Conservation (phyloP, 129 eudicot species). For the Tanacetum coccineum region DNA sequence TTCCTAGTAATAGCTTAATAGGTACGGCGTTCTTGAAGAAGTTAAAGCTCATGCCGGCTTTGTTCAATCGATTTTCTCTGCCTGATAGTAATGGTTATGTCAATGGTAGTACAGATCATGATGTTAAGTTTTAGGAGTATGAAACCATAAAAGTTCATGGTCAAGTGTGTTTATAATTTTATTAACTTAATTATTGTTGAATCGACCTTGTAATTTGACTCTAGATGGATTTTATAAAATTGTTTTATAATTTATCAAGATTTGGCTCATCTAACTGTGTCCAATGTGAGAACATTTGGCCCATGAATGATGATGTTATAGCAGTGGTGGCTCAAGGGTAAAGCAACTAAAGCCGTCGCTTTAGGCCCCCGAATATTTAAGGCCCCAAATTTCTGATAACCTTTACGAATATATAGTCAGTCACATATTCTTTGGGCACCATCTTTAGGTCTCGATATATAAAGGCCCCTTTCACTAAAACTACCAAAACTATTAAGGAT, state of each 20-base stretch:
- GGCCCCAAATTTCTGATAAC: no score
- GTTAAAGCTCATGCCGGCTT: conserved; percentile 88
- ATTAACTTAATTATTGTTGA: neutral
- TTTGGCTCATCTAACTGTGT: conserved; percentile 55
- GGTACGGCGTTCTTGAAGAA: conserved; percentile 74
- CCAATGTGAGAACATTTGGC: conserved; percentile 54
- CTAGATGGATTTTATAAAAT: neutral
- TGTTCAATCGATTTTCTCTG: conserved; percentile 59
- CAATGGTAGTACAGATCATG: conserved; percentile 89
- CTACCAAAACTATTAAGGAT: no score
- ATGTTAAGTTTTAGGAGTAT: conserved; percentile 97
- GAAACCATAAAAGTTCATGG: conserved; percentile 52
- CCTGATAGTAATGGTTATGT: conserved; percentile 86
- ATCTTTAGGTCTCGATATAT: no score
- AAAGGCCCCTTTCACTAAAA: no score
- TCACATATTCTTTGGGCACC: no score
- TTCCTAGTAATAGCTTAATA: conserved; percentile 85
- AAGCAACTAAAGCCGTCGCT: no score
- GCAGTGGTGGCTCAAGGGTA: conserved; percentile 68
- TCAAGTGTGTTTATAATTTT: conserved; percentile 40
- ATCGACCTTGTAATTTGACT: neutral
- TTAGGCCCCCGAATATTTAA: no score
- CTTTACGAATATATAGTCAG: no score
- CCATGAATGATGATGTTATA: conserved; percentile 91
- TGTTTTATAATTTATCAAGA: conserved; percentile 38